These are phyloP conservation scores for Vaccinium macrocarpon DNA, from an alignment of 148 eudicot genomes.

Conservation along the genomic window DNA sequence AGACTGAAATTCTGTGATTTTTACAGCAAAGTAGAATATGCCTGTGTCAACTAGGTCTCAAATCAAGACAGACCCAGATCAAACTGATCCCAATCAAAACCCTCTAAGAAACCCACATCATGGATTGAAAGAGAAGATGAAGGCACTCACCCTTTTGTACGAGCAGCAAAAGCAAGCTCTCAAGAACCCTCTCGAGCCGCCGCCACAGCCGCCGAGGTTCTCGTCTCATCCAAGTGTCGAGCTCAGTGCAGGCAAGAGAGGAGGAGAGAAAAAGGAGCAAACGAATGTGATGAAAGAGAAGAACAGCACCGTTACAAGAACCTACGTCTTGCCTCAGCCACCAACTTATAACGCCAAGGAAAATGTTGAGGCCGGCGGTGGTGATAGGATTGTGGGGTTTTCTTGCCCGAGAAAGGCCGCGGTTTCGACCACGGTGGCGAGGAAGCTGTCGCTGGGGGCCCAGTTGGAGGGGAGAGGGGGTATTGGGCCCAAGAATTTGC, in stretches of 20 bases:
- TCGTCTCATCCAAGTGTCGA: constrained; percentile 42
- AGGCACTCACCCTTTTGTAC: constrained; percentile 62
- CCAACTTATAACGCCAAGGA: constrained; percentile 53
- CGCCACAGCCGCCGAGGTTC: constrained; percentile 18
- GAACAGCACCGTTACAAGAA: constrained; percentile 41
- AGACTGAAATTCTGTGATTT: not conserved
- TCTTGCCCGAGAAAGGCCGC: constrained; percentile 47
- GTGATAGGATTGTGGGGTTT: constrained; percentile 49
- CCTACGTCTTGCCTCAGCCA: constrained; percentile 45
- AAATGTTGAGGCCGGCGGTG: constrained; percentile 34
- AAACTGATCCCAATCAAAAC: constrained; percentile 24
- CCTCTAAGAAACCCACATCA: constrained; percentile 68
- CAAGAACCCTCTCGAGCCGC: constrained; percentile 34
- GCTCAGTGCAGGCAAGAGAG: constrained; percentile 21
- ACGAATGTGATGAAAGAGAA: constrained; percentile 45
- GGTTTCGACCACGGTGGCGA: constrained; percentile 40
- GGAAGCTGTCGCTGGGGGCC: constrained; percentile 62
- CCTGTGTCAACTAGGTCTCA: constrained; percentile 87
- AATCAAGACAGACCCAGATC: constrained; percentile 33
- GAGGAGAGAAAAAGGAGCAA: constrained; percentile 4
- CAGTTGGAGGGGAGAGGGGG: constrained; percentile 27
- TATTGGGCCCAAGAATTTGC: constrained; percentile 27
- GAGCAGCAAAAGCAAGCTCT: constrained; percentile 66
- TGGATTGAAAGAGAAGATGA: constrained; percentile 84
- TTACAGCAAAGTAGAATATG: constrained; percentile 31